Evolutionary conservation across 805 yeast species (phyloP), one percentile per base, ranked within the genome.

Genomic region (Lachancea lanzarotensis): DNA sequence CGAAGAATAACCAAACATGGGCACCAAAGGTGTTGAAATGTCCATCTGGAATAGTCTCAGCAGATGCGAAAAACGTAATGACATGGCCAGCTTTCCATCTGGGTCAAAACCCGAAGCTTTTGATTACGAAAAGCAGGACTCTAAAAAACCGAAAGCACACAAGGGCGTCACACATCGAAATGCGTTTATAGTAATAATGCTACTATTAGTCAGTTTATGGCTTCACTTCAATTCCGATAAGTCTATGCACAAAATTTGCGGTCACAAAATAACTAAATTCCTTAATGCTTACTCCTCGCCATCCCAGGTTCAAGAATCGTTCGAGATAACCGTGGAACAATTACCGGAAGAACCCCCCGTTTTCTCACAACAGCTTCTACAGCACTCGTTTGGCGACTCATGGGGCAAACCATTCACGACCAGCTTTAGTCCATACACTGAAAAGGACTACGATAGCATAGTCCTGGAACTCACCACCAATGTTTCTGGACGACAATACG

Each of bases 401-500:
- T 81, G 83, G 79, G 85, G 84, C 13, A 57, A 60, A 19, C 84
- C 86, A 0, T 73, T 71, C 6, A 57, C 65, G 6, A 65, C 53
- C 4, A 48, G 54, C 0, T 75, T 76, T 49, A 42, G 48, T 3
- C 71, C 79, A 2, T 82, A 83, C 49, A 70, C 57, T 50, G 67
- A 32, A 51, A 71, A 49, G 47, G 50, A 67, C 12, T 82, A 71
- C 61, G 74, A 78, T 53, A 71, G 72, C 51, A 80, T 80, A 13
- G 72, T 79, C 0, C 60, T 81, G 39, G 71, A 75, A 3, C 61
- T 82, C 41, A 69, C 75, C 42, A 77, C 81, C 9, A 59, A 72
- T 12, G 78, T 76, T 6, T 66, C 63, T 33, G 85, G 85, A 7
- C 72, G 76, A 12, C 88, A 82, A 57, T 80, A 76, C 52, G 87